phyloP scores from a whole-genome alignment of 768 basidiomycete species.

The Ramaria rubella region DNA sequence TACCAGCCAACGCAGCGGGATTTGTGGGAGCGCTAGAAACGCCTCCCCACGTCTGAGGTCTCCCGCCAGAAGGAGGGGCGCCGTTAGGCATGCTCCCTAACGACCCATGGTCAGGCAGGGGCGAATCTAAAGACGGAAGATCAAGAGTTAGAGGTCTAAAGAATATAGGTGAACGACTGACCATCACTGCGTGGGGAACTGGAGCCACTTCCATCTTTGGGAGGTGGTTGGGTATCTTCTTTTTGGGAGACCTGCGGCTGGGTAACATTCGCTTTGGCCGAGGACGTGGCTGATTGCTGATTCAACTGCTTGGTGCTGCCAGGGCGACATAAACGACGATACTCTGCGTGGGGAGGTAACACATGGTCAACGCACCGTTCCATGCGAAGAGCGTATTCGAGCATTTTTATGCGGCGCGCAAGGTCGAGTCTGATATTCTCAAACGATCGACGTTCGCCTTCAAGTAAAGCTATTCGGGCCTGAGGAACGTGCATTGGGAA shows the following conservation, averaged over 20 bases:
- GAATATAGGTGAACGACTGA: conserved; percentile 20
- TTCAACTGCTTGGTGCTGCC: conserved; percentile 74
- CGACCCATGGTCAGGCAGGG: conserved; percentile 51
- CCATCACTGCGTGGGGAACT: conserved; percentile 87
- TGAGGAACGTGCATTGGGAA: conserved; percentile 32
- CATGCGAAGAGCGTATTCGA: conserved; percentile 93
- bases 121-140: conserved; percentile 47
- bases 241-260: conserved; percentile 58
- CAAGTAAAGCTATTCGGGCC: conserved; percentile 95
- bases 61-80: conserved; percentile 37
- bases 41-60: conserved; percentile 53
- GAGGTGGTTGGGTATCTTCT: conserved; percentile 59
- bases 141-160: conserved; percentile 9
- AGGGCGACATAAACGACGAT: conserved; percentile 7
- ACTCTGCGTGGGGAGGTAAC: background rate
- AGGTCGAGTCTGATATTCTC: conserved; percentile 96
- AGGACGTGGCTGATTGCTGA: conserved; percentile 53
- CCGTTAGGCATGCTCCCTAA: conserved; percentile 45
- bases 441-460: conserved; percentile 93
- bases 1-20: conserved; percentile 35
- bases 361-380: conserved; percentile 66
- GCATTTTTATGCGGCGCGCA: conserved; percentile 96
- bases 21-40: conserved; percentile 38
- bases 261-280: conserved; percentile 57
- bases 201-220: conserved; percentile 71